Evolutionary conservation across 2,329 filamentous ascomycete genomes (phyloP), one percentile per base, ranked within the genome.

Genomic region (Fonsecaea erecta): DNA sequence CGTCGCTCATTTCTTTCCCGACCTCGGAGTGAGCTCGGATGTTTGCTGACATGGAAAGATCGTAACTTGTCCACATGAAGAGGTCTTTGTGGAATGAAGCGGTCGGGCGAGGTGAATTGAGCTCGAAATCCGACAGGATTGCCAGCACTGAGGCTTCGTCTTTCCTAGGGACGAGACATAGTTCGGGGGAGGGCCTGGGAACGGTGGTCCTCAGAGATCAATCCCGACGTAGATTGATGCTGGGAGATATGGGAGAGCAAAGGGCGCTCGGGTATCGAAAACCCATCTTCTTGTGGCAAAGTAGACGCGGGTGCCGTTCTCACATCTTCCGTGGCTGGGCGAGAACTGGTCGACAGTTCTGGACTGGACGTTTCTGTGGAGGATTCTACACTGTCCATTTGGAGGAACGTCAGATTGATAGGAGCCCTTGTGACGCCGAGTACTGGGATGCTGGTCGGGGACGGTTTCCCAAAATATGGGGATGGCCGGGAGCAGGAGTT

Each of bases 31-130:
- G 60, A 56, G 14, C 60, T 46, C n/a, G 68, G 75, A 53, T 79
- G 75, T 70, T 84, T 86, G 68, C 80, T 83, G 32, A 86, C 70
- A 64, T 81, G 81, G 69, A 85, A 87, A 53, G 79, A 82, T 18
- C 54, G 30, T 32, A 62, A 52, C 55, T 68, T 65, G n/a, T 69
- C 61, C 16, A 61, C 52, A 24, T 62, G 63, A 8, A 64, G 43
- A 24, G 67, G 59, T 37, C 65, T 64, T 34, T 62, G 64, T 35
- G 68, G 60, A n/a, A 70, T 82, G 72, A 88, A 90, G 30, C 88
- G 82, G 74, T 90, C 87, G 24, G 82, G 82, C 11, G 79, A 80
- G 12, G 66, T 63, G 14, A 74, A 73, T 16, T 69, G 69, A 35
- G 53, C 71, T 37, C 70, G 69, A 1, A 56, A 51, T 24, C 60